A percentile compares a stretch with the other conserved stretches of the same genome.
Conservation (phyloP, 2,329 filamentous ascomycete species). For the Diaporthe citriasiana region DNA sequence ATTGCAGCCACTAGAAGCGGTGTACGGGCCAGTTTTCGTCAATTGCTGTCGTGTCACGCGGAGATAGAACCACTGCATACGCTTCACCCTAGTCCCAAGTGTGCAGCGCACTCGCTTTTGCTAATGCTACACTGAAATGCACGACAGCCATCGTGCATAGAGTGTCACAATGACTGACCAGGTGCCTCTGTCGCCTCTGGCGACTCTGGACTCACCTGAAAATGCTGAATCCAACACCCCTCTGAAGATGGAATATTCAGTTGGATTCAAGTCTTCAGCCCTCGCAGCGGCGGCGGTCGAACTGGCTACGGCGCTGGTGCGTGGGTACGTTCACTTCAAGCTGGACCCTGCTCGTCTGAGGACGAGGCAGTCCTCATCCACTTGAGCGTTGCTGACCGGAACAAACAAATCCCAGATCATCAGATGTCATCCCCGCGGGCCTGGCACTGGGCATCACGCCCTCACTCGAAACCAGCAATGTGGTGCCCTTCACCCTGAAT, state of each 20-base stretch:
- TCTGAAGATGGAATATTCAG: neutral
- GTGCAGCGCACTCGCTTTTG: neutral
- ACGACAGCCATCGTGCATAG: neutral
- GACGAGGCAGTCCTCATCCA: neutral
- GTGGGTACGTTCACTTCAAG: neutral
- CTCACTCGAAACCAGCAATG: neutral
- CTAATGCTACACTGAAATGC: slow-evolving; percentile 8
- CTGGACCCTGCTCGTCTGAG: neutral
- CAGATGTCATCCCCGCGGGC: neutral
- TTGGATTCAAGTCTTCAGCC: neutral
- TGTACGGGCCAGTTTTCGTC: neutral
- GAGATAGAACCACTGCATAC: neutral
- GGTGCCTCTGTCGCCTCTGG: neutral
- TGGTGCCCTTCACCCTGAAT: neutral
- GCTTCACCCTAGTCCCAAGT: neutral
- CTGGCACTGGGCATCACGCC: neutral
- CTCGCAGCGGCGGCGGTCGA: neutral
- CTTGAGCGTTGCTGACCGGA: neutral
- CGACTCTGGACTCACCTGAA: too few relatives aligned
- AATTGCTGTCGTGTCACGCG: neutral
- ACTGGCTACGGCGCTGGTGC: neutral
- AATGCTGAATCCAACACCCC: neutral
- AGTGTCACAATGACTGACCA: neutral
- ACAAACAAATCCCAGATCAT: neutral
- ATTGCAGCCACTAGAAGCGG: neutral